Evolutionary conservation across 352 stramenopile genomes (phyloP).

Genomic region (Phytophthora agathidicida): DNA sequence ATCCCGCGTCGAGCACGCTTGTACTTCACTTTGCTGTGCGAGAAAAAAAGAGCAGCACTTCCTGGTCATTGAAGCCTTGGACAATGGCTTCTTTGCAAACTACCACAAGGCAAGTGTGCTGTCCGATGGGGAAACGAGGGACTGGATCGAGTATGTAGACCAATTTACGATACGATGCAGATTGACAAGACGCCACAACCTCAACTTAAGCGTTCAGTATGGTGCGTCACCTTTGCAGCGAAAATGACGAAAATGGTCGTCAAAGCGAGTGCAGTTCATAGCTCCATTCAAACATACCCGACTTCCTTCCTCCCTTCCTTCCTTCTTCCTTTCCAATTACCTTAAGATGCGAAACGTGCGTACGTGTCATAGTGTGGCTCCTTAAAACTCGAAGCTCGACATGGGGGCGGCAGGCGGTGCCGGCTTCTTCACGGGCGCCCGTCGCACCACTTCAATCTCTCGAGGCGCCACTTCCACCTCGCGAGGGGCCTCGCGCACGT

Average conservation of each 20-base stretch:
- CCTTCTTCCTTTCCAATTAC: too few relatives aligned
- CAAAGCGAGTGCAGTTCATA: constrained; percentile 17
- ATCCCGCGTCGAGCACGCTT: constrained; percentile 1
- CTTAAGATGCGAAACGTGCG: constrained; percentile 22
- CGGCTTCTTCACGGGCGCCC: constrained; percentile 39
- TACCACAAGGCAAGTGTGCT: too few relatives aligned
- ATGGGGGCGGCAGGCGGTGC: constrained; percentile 25
- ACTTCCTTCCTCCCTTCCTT: constrained; percentile 21
- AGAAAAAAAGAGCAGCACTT: too few relatives aligned
- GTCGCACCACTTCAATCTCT: constrained; percentile 52
- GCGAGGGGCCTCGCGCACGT: constrained; percentile 22
- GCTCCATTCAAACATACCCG: constrained; percentile 33
- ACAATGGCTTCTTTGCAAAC: not conserved
- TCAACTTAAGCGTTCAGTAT: constrained; percentile 5
- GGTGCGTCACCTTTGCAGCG: constrained; percentile 8
- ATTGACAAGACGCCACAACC: constrained; percentile 10
- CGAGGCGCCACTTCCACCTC: constrained; percentile 44
- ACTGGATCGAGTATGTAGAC: too few relatives aligned
- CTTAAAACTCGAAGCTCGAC: constrained; percentile 52
- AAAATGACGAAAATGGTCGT: constrained; percentile 1
- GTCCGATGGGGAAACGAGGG: too few relatives aligned
- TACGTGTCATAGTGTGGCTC: constrained; percentile 21
- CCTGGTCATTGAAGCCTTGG: too few relatives aligned
- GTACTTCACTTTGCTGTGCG: constrained; percentile 11
- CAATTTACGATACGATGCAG: too few relatives aligned